phyloP scores from a whole-genome alignment of 2,329 filamentous ascomycete species.

The Fusarium armeniacum region DNA sequence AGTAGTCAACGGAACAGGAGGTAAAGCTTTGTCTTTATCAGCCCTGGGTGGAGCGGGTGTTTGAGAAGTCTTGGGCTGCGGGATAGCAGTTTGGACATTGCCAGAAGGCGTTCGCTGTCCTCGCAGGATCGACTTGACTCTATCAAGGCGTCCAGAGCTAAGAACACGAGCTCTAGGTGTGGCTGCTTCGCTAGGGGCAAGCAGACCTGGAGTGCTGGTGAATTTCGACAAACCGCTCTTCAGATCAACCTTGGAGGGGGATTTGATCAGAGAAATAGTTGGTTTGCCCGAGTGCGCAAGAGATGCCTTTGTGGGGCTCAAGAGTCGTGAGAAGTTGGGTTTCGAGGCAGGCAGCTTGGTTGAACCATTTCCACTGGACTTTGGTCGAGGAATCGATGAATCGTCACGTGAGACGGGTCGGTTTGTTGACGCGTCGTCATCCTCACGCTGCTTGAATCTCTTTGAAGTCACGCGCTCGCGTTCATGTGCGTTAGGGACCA shows the following conservation, averaged over 20 bases:
- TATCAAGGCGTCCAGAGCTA: conserved; percentile 67
- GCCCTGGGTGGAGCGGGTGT: conserved; percentile 62
- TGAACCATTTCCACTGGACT: conserved; percentile 49
- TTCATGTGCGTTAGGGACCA: conserved; percentile 43
- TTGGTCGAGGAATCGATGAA: conserved; percentile 65
- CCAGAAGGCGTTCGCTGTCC: conserved; percentile 55
- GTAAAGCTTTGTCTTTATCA: conserved; percentile 69
- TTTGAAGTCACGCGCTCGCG: conserved; percentile 67
- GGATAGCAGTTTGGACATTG: conserved; percentile 63
- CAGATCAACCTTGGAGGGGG: conserved; percentile 63
- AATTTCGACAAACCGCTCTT: conserved; percentile 62
- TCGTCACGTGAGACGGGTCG: conserved; percentile 70
- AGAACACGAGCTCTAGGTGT: conserved; percentile 57
- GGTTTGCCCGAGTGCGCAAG: conserved; percentile 56
- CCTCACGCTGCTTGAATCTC: conserved; percentile 75
- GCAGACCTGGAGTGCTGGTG: conserved; percentile 64
- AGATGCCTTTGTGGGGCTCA: conserved; percentile 85
- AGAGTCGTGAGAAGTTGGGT: conserved; percentile 69
- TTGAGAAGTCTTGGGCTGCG: conserved; percentile 61
- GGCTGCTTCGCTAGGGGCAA: conserved; percentile 51
- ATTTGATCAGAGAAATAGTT: conserved; percentile 53
- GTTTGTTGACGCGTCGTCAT: conserved; percentile 77
- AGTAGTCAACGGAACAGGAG: conserved; percentile 70
- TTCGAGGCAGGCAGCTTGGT: conserved; percentile 59
- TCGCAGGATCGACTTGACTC: conserved; percentile 71